phyloP scores from a whole-genome alignment of 768 basidiomycete genomes.

The Collybia mongolica region DNA sequence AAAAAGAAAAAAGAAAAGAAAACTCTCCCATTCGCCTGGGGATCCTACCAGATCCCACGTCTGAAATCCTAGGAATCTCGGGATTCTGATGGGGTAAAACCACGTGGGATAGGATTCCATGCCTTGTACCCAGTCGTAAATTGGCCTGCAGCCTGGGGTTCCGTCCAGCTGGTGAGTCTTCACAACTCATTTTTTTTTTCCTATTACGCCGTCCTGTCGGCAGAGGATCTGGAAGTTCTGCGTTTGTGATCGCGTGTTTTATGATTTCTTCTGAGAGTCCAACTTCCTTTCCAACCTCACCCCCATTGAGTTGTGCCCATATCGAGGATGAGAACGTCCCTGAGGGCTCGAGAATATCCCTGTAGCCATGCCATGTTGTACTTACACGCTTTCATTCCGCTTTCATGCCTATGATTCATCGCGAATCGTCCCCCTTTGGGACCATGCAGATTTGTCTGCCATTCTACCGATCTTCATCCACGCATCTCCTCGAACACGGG shows the following conservation, averaged over 20 bases:
- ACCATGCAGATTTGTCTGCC: constrained; percentile 20
- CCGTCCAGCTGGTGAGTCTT: no score
- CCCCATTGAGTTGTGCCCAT: constrained; percentile 18
- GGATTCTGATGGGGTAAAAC: no score
- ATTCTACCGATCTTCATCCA: constrained; percentile 43
- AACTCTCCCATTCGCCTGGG: no score
- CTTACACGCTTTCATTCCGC: constrained; percentile 11
- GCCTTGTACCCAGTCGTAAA: no score
- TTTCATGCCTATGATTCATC: constrained; percentile 10
- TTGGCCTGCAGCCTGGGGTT: no score
- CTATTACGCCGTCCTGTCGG: constrained; percentile 27
- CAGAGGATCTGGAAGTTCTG: constrained; percentile 30
- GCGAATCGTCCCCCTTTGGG: constrained; percentile 13
- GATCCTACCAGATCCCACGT: neutral
- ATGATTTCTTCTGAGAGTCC: constrained; percentile 18
- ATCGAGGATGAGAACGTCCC: constrained; percentile 27
- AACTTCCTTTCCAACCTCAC: constrained; percentile 22
- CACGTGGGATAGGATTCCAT: no score
- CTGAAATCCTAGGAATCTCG: neutral
- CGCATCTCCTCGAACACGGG: constrained; percentile 25
- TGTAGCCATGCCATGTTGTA: constrained; percentile 7
- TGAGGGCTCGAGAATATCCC: constrained; percentile 11
- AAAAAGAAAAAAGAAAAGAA: neutral
- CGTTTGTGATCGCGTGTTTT: constrained; percentile 8
- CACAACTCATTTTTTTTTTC: constrained; percentile 5